Evolutionary conservation across 331 rosid genomes (phyloP).

Genomic region (Quercus lobata): DNA sequence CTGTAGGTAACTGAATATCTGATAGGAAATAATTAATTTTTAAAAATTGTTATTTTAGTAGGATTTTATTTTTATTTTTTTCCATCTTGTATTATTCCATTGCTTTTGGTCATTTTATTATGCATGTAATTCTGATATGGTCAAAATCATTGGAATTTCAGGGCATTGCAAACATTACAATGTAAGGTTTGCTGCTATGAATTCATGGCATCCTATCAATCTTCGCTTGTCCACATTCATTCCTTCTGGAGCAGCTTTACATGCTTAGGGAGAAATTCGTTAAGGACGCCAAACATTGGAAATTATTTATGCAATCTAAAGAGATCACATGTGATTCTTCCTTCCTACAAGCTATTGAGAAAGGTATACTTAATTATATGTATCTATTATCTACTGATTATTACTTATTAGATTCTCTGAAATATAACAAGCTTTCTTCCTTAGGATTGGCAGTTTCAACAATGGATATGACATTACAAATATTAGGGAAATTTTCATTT

Average conservation of each 20-base stretch:
- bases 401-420: neutral
- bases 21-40: neutral
- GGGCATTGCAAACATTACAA: conserved; percentile 7
- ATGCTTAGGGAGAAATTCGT: conserved; percentile 11
- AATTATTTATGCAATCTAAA: conserved; percentile 10
- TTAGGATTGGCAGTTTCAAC: neutral
- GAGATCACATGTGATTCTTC: conserved; percentile 20
- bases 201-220: conserved; percentile 46
- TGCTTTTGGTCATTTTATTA: neutral
- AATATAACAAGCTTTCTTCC: neutral
- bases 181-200: conserved; percentile 8
- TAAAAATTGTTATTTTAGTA: neutral
- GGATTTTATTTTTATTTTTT: too few relatives aligned
- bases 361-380: conserved; percentile 25
- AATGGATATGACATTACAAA: neutral
- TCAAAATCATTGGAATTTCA: neutral
- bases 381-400: neutral
- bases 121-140: neutral
- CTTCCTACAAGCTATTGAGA: conserved; percentile 12
- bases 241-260: conserved; percentile 33
- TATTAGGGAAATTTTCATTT: neutral
- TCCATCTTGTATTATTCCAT: neutral
- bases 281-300: neutral
- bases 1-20: neutral
- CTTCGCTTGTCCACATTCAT: conserved; percentile 23